Base-by-base conservation (phyloP, 2,329 filamentous ascomycete species). In the Sordariomycetes sp. region DNA sequence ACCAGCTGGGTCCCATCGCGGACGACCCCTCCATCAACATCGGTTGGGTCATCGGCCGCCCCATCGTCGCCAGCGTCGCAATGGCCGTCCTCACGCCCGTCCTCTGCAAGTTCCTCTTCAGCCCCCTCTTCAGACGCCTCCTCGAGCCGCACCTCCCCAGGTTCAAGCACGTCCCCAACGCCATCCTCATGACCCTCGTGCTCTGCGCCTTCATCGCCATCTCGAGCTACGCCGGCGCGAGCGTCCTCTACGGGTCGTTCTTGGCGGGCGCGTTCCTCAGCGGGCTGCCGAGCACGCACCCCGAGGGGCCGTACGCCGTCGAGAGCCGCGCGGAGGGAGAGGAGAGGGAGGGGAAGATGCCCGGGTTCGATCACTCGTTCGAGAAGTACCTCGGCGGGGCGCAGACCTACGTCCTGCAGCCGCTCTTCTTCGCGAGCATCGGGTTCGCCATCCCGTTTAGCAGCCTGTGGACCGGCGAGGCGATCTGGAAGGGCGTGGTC, bases 371-470 rank as follows among this genome's bases (percentile, higher is more conserved):
- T 1, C 69, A 72, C 57, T 72, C 71, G 0, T 74, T 73, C 58
- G 70, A 72, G 57, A 60, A 61, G 11, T 74, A 74, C 57, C 62
- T 73, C 1, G 56, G 69, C 1, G 70, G 65, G 12, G 65, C 69
- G 16, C 71, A 70, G 59, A 66, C 74, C 2, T 70, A 70, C 24
- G 73, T 85, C 3, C 65, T 85, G 3, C 76, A 76, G 55, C 81
- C 82, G 0, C 71, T 84, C 50, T 85, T 85, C 67, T 85, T 85
- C 63, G 81, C 74, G 58, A 67, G 72, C 0, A 80, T 85, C 58
- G 82, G 82, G 14, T 85, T 85, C 62, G 78, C 81, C 2, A 82
- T 85, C 11, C 82, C 82, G 1, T 81, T 84, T 55, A 75, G 74
- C 0, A 70, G 75, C 22, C 78, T 85, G 71, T 85, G 83, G 63